These are phyloP conservation scores for Iris macrosiphon DNA, from an alignment of 106 monocot species.

Conservation along the genomic window DNA sequence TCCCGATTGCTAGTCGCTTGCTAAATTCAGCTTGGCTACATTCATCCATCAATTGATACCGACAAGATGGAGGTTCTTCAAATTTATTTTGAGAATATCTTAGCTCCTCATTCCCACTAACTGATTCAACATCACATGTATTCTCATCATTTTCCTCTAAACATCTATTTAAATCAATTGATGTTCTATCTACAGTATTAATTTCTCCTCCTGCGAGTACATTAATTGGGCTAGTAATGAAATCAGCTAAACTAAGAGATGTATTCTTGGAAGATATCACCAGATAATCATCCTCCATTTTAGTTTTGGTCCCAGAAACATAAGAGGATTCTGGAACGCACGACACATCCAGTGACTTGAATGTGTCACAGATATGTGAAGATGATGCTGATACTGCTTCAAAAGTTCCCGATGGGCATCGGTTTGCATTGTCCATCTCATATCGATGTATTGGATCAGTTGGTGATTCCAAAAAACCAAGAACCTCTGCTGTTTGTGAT, in stretches of 20 bases:
- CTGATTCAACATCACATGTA: conserved; percentile 37
- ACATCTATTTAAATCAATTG: conserved; percentile 9
- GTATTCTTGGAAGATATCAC: conserved; percentile 6
- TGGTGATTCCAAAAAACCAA: not conserved
- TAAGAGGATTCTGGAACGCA: conserved; percentile 61
- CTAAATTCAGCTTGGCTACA: conserved; percentile 49
- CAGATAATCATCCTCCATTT: conserved; percentile 10
- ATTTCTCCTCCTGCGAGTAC: conserved; percentile 1
- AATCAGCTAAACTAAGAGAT: conserved; percentile 13
- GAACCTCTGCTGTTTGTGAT: conserved; percentile 8
- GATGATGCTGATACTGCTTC: conserved; percentile 13
- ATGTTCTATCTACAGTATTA: conserved; percentile 4
- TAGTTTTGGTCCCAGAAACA: conserved; percentile 20
- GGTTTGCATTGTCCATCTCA: conserved; percentile 1
- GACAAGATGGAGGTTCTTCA: conserved; percentile 15
- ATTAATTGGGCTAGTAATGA: not conserved
- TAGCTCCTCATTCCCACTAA: conserved; percentile 35
- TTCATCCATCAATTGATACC: conserved; percentile 66
- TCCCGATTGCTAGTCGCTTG: conserved; percentile 14
- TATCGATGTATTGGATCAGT: conserved; percentile 1
- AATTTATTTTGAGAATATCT: conserved; percentile 13
- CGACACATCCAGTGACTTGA: conserved; percentile 34
- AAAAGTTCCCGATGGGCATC: conserved; percentile 9
- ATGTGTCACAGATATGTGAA: conserved; percentile 48
- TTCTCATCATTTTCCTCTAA: conserved; percentile 14